A percentile compares a stretch with the other conserved stretches of the same genome.
Conservation (phyloP, 208 protist species). For the Crithidia bombi region DNA sequence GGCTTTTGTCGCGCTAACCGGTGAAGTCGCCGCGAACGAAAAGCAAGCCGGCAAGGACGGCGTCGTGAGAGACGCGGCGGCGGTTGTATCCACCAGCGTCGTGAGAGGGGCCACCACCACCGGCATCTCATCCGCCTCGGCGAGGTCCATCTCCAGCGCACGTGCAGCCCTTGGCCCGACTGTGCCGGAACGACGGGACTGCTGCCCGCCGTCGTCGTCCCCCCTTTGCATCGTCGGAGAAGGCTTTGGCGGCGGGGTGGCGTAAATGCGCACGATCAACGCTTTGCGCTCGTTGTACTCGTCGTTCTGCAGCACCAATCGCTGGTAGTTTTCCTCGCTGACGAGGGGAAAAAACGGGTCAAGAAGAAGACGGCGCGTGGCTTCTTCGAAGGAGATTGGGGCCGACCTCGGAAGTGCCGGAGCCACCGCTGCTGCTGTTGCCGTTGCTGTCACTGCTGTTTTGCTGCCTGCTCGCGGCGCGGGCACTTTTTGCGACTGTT, state of each 20-base stretch:
- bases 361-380: constrained; percentile 35
- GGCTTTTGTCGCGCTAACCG: neutral
- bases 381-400: constrained; percentile 14
- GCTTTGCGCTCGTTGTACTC: constrained; percentile 52
- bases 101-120: neutral
- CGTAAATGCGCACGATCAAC: constrained; percentile 18
- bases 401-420: neutral
- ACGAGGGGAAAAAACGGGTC: constrained; percentile 66
- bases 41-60: neutral
- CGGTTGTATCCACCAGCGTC: neutral
- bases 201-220: neutral
- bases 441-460: neutral
- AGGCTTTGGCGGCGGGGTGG: constrained; percentile 1
- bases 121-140: constrained; percentile 21
- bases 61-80: neutral
- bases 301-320: constrained; percentile 61
- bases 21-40: constrained; percentile 10
- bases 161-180: constrained; percentile 19
- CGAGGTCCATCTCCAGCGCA: constrained; percentile 31
- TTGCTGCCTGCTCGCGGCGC: neutral
- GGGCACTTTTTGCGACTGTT: neutral
- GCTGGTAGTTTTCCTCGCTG: constrained; percentile 81
- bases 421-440: neutral
- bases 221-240: neutral
- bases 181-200: constrained; percentile 15